phyloP scores from a whole-genome alignment of 257 asterid species.

The Solanum pimpinellifolium region DNA sequence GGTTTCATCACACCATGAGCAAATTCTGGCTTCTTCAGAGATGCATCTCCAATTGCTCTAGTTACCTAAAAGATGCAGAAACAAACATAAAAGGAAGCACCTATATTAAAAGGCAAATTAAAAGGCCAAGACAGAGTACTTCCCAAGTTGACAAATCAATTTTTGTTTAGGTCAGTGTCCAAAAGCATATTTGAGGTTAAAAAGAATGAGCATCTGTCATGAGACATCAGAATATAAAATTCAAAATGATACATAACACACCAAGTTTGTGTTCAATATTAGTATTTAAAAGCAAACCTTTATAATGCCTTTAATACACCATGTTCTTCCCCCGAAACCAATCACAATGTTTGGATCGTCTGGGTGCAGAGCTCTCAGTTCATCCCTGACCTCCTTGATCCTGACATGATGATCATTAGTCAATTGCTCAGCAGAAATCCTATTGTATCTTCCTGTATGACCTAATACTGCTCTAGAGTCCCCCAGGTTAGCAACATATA shows the following conservation, averaged over 20 bases:
- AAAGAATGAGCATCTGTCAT: background rate
- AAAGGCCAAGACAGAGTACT: no score
- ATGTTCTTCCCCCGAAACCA: conserved; percentile 31
- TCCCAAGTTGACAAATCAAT: no score
- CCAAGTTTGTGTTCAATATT: no score
- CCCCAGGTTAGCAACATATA: conserved; percentile 65
- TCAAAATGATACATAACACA: background rate
- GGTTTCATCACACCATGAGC: no score
- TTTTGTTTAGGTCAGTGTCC: no score
- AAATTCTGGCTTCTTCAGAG: no score
- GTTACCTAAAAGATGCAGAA: no score
- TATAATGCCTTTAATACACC: conserved; percentile 90
- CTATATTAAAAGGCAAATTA: no score
- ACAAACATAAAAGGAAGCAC: no score
- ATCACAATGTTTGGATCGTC: conserved; percentile 47
- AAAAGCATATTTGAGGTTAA: no score
- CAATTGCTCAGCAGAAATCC: conserved; percentile 58
- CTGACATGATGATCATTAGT: conserved; percentile 65
- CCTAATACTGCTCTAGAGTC: conserved; percentile 89
- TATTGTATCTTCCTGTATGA: conserved; percentile 24
- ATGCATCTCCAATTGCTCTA: no score
- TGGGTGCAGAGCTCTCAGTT: conserved; percentile 48
- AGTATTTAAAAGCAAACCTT: conserved; percentile 28
- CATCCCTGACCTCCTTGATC: conserved; percentile 58
- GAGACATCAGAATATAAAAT: background rate